phyloP scores from a whole-genome alignment of 2,329 filamentous ascomycete genomes.

The Zymoseptoria tritici region DNA sequence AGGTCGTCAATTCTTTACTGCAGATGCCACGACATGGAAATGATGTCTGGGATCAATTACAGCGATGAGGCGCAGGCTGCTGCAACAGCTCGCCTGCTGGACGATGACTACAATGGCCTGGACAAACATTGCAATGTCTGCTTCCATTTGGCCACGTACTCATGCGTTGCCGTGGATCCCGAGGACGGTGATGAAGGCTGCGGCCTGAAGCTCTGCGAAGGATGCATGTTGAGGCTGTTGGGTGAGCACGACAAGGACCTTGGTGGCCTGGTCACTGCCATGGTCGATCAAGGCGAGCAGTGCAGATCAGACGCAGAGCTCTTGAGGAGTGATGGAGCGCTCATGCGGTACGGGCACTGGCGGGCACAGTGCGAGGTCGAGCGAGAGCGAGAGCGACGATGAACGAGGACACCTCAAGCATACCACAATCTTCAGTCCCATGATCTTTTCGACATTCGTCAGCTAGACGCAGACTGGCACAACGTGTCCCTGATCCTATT shows the following conservation, averaged over 20 bases:
- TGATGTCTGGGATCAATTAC: constrained; percentile 16
- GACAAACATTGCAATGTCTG: constrained; percentile 38
- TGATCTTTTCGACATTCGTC: too few species aligned
- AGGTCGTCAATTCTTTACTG: constrained; percentile 33
- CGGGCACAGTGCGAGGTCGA: background rate
- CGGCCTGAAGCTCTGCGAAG: constrained; percentile 28
- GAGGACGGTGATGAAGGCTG: constrained; percentile 18
- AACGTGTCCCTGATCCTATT: too few species aligned
- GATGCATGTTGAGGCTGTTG: constrained; percentile 20
- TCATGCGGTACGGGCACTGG: constrained; percentile 18
- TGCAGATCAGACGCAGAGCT: constrained; percentile 31
- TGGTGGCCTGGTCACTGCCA: constrained; percentile 18
- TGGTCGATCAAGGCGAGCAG: constrained; percentile 15
- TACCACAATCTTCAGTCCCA: too few species aligned
- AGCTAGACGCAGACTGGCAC: too few species aligned
- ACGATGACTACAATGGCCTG: constrained; percentile 2
- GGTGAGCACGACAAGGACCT: constrained; percentile 18
- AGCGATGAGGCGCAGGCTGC: background rate
- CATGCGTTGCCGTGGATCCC: constrained; percentile 23
- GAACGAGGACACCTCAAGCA: too few species aligned
- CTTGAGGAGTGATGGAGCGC: constrained; percentile 25
- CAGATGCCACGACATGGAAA: constrained; percentile 25
- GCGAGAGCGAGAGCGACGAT: background rate
- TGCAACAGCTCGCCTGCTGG: constrained; percentile 25
- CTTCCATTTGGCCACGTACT: constrained; percentile 31